A percentile compares a stretch with the other conserved stretches of the same genome.
Evolutionary conservation across 805 yeast genomes (phyloP).

Genomic region (Pachysolen tannophilus): DNA sequence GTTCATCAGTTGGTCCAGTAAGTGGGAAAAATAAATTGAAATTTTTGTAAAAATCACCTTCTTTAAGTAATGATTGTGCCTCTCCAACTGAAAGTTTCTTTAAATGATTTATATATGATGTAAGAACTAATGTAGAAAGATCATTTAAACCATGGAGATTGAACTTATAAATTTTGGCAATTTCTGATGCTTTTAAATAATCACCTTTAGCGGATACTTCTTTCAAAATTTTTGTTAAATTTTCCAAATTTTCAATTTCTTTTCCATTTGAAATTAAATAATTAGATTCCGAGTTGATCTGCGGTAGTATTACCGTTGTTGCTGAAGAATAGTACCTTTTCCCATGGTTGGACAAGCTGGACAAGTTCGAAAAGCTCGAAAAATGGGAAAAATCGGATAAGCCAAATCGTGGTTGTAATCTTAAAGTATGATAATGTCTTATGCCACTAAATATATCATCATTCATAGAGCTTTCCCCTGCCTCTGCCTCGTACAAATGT

Average conservation of each 20-base stretch:
- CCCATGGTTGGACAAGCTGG: too few species aligned
- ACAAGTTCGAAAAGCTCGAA: too few species aligned
- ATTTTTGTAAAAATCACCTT: not conserved
- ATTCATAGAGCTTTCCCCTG: slow-evolving; percentile 10
- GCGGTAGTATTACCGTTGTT: too few species aligned
- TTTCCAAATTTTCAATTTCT: not conserved
- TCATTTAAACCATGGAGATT: not conserved
- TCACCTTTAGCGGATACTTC: not conserved
- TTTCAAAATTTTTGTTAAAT: not conserved
- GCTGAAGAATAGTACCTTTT: too few species aligned
- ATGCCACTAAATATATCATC: slow-evolving; percentile 40
- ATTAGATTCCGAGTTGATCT: not conserved
- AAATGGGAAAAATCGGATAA: too few species aligned
- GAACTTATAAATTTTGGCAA: not conserved
- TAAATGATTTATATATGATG: slow-evolving; percentile 3
- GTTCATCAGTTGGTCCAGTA: not conserved
- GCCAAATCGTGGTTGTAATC: too few species aligned
- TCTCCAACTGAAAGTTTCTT: not conserved
- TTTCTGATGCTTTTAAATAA: not conserved
- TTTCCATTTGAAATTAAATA: not conserved
- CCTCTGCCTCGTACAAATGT: slow-evolving; percentile 16
- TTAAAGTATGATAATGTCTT: slow-evolving; percentile 33
- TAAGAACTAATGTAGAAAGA: not conserved
- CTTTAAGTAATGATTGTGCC: not conserved
- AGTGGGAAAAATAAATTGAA: not conserved